Evolutionary conservation across 768 basidiomycete genomes (phyloP).

Genomic region (Aureoboletus auriporus): DNA sequence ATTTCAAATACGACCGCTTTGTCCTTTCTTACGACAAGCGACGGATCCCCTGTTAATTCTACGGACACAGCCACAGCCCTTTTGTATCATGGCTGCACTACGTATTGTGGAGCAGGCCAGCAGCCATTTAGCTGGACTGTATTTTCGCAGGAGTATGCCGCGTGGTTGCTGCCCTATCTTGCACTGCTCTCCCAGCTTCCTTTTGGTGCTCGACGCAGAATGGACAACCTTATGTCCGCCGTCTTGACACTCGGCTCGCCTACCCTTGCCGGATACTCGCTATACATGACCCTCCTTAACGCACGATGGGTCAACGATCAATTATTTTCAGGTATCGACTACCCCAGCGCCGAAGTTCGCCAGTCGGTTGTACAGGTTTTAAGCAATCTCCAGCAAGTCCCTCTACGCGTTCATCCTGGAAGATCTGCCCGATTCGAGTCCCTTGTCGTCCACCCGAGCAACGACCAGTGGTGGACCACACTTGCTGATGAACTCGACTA

Average conservation of each 20-base stretch:
- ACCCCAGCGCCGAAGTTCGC: slow-evolving; percentile 13
- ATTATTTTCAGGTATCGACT: slow-evolving; percentile 27
- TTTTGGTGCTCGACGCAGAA: slow-evolving; percentile 37
- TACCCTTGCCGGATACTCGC: slow-evolving; percentile 41
- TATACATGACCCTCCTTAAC: slow-evolving; percentile 41
- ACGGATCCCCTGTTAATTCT: background rate
- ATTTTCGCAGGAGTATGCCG: slow-evolving; percentile 34
- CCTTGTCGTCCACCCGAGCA: slow-evolving; percentile 39
- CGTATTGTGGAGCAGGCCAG: slow-evolving; percentile 8
- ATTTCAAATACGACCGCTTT: slow-evolving; percentile 9
- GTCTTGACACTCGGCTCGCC: slow-evolving; percentile 45
- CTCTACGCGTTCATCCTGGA: slow-evolving; percentile 30
- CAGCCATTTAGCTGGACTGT: slow-evolving; percentile 18
- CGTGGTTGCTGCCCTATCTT: slow-evolving; percentile 48
- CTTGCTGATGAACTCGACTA: slow-evolving; percentile 33
- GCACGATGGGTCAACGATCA: slow-evolving; percentile 38
- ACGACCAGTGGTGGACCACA: slow-evolving; percentile 40
- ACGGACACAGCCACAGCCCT: slow-evolving; percentile 6
- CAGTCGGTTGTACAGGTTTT: slow-evolving; percentile 30
- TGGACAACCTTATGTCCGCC: slow-evolving; percentile 41
- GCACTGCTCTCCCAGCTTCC: slow-evolving; percentile 49
- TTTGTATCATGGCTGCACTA: slow-evolving; percentile 2
- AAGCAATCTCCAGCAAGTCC: slow-evolving; percentile 40
- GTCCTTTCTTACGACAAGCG: slow-evolving; percentile 10
- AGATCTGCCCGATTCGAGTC: slow-evolving; percentile 33